A percentile compares a stretch with the other conserved stretches of the same genome.
These are phyloP conservation scores for Xylaria digitata DNA, from an alignment of 2,329 filamentous ascomycete genomes.

Conservation along the genomic window DNA sequence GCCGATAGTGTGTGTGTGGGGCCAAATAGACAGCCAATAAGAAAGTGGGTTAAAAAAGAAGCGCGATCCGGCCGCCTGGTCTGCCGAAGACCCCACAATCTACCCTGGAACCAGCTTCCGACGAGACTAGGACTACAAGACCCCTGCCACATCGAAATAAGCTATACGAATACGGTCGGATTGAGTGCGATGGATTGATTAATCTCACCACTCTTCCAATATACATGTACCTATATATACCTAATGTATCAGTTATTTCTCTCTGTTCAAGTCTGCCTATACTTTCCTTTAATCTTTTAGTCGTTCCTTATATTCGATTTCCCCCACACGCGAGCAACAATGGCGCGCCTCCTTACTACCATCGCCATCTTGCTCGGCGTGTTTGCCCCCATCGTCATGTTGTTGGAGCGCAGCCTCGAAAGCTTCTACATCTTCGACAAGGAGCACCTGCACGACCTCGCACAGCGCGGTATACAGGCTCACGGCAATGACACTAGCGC, in stretches of 20 bases:
- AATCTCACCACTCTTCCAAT: neutral
- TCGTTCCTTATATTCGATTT: slow-evolving; percentile 22
- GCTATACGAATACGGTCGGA: slow-evolving; percentile 23
- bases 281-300: neutral
- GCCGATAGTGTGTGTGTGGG: slow-evolving; percentile 19
- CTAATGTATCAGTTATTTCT: neutral
- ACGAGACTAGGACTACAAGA: neutral
- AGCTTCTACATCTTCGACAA: slow-evolving; percentile 81
- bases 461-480: slow-evolving; percentile 70
- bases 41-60: neutral
- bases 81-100: slow-evolving; percentile 30
- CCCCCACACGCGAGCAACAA: slow-evolving; percentile 1
- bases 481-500: slow-evolving; percentile 81
- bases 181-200: neutral
- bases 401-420: slow-evolving; percentile 68
- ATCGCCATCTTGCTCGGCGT: slow-evolving; percentile 66
- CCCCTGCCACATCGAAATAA: neutral
- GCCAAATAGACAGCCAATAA: slow-evolving; percentile 13
- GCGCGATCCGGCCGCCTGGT: slow-evolving; percentile 38
- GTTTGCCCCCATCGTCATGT: slow-evolving; percentile 64
- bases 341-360: slow-evolving; percentile 57
- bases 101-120: slow-evolving; percentile 9
- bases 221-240: slow-evolving; percentile 1
- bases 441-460: slow-evolving; percentile 74
- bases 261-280: neutral